Percentiles rank a stretch among this genome's conserved stretches.
Evolutionary conservation across 1,284 basidiomycete genomes (phyloP).

Genomic region (Hemileia vastatrix): DNA sequence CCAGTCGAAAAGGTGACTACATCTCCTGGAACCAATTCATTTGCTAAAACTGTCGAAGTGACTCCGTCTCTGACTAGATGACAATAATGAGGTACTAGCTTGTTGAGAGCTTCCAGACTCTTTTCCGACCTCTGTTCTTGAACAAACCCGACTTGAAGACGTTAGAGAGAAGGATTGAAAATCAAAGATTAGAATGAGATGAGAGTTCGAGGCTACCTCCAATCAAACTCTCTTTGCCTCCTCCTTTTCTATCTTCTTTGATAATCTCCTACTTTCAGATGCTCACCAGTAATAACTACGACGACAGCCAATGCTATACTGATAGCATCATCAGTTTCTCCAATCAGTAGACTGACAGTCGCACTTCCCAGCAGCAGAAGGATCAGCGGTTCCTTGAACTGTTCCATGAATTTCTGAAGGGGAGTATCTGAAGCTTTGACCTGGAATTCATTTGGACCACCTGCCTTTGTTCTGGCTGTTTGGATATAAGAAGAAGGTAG

Average conservation of each 20-base stretch:
- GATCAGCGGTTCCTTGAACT: slow-evolving; percentile 40
- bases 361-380: slow-evolving; percentile 38
- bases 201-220: not conserved
- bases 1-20: slow-evolving; percentile 37
- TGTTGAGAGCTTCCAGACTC: slow-evolving; percentile 40
- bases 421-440: slow-evolving; percentile 30
- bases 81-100: slow-evolving; percentile 42
- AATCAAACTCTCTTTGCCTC: too few relatives aligned
- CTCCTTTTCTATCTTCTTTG: not conserved
- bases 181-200: slow-evolving; percentile 41
- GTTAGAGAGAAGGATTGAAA: not conserved
- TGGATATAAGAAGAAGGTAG: not conserved
- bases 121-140: slow-evolving; percentile 43
- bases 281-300: slow-evolving; percentile 40
- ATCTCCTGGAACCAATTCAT: slow-evolving; percentile 41
- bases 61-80: slow-evolving; percentile 35
- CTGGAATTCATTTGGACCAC: slow-evolving; percentile 32
- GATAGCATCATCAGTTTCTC: slow-evolving; percentile 40
- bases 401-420: slow-evolving; percentile 35
- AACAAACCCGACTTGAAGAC: slow-evolving; percentile 34
- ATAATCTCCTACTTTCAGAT: not conserved
- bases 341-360: slow-evolving; percentile 35
- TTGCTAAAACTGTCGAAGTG: slow-evolving; percentile 29
- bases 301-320: slow-evolving; percentile 39
- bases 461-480: not conserved